Evolutionary conservation across 2,329 filamentous ascomycete genomes (phyloP), one percentile per base, ranked within the genome.

Genomic region (Tricladium varicosporioides): DNA sequence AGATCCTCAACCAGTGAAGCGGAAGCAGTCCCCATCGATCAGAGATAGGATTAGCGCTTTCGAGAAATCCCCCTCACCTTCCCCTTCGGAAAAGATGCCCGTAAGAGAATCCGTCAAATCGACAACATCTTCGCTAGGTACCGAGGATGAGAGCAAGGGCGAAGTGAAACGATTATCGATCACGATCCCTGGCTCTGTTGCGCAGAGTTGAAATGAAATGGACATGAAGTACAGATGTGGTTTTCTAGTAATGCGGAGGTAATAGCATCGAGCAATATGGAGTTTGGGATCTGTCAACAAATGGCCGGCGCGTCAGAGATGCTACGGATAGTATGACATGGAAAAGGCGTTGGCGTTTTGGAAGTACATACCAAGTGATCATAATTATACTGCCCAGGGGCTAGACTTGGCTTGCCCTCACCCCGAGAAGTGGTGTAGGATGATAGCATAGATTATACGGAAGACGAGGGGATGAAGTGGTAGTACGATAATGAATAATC

Each of bases 141-240:
- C 60, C 8, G 53, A 43, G 10, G 69, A 69, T 33, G 55, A 51
- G 5, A 65, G 56, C 11, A 70, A 66, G 42, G 69, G 71, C 19
- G 68, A 62, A 46, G 58, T 56, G 22, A 64, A 73, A 56, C 65
- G 69, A 50, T 65, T 74, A 46, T 74, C 73, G 14, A 70, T 75
- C 32, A 69, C 72, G 13, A 75, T 76, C 54, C 73, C 72, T 22
- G 65, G 67, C 11, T 58, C 67, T 16, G 69, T 65, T 48, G 60
- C 62, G 18, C 63, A 27, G 22, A 27, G 22, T 27, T 27, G 22
- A 48, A 63, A 42, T 31, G 13, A 8, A 48, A 32, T 40, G 43
- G 52, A 42, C 18, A 27, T 22, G 13, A 15, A 13, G 5, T 46
- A 18, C n/a, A 14, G 14, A 18, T 32, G 9, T 32, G 7, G 18